Percentiles rank a stretch among this genome's conserved stretches.
These are phyloP conservation scores for Penicillium sp. DNA, from an alignment of 2,329 filamentous ascomycete species.

Conservation along the genomic window DNA sequence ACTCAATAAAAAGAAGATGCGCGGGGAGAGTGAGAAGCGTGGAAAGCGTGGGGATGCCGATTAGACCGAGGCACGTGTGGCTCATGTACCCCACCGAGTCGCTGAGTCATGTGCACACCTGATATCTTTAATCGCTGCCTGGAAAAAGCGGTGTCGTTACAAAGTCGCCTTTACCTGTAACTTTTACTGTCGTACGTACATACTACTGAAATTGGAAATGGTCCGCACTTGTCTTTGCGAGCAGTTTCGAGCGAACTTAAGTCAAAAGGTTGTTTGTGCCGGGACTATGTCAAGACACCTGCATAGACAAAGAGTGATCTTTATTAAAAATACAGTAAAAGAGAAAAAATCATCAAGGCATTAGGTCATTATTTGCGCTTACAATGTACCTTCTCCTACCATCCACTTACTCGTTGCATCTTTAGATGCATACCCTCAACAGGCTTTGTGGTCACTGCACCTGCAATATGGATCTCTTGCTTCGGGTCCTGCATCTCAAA, in stretches of 20 bases:
- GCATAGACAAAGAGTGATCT: too few relatives aligned
- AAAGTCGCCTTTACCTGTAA: too few relatives aligned
- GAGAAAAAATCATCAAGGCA: neutral
- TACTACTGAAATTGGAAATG: too few relatives aligned
- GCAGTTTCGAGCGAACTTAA: neutral
- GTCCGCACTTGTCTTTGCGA: too few relatives aligned
- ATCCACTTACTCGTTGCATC: constrained; percentile 33
- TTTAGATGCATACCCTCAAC: constrained; percentile 40
- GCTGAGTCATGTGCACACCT: neutral
- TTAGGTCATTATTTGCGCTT: neutral
- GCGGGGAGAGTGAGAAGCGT: neutral
- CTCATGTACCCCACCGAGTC: neutral
- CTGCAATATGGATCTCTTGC: constrained; percentile 35
- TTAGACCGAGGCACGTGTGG: constrained; percentile 2
- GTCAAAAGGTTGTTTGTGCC: too few relatives aligned
- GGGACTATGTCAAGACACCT: too few relatives aligned
- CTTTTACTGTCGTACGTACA: too few relatives aligned
- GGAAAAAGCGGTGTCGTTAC: too few relatives aligned
- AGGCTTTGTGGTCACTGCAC: constrained; percentile 41
- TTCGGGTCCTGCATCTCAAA: constrained; percentile 40
- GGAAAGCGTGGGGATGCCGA: neutral
- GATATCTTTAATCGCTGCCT: too few relatives aligned
- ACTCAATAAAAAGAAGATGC: neutral
- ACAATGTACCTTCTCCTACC: constrained; percentile 21
- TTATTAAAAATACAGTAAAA: too few relatives aligned